Evolutionary conservation across 192 early-diverging fungal species (phyloP).

Genomic region (Phlyctochytrium planicorne): DNA sequence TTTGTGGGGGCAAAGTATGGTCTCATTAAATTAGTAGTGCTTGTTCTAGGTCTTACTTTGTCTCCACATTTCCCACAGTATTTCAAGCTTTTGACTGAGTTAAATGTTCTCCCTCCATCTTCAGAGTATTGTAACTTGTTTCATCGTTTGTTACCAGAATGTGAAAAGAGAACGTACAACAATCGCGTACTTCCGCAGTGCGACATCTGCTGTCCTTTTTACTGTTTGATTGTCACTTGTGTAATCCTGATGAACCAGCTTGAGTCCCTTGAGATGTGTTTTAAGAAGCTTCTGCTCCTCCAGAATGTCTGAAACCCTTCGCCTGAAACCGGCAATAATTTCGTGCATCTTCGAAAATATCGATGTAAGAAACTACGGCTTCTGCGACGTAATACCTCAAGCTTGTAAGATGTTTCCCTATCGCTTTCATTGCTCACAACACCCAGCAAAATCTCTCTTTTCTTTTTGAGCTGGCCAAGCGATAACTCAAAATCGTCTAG

Average conservation of each 20-base stretch:
- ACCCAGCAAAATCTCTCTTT: conserved; percentile 40
- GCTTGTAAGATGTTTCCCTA: conserved; percentile 29
- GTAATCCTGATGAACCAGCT: conserved; percentile 22
- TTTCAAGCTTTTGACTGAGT: conserved; percentile 16
- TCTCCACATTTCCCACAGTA: conserved; percentile 52
- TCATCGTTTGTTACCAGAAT: conserved; percentile 8
- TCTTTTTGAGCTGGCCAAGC: conserved; percentile 40
- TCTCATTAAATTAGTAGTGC: conserved; percentile 23
- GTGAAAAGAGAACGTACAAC: conserved; percentile 12
- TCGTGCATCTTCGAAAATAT: conserved; percentile 33
- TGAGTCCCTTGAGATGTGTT: conserved; percentile 30
- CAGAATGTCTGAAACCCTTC: conserved; percentile 33
- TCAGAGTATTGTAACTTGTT: conserved; percentile 39
- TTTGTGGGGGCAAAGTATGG: conserved; percentile 47
- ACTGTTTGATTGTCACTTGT: conserved; percentile 24
- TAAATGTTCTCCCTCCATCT: conserved; percentile 36
- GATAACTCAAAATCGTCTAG: conserved; percentile 50
- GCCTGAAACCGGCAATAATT: conserved; percentile 31
- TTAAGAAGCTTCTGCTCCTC: conserved; percentile 41
- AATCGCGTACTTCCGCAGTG: conserved; percentile 30
- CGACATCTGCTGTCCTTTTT: conserved; percentile 34
- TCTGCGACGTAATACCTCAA: conserved; percentile 30
- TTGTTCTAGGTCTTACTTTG: conserved; percentile 30
- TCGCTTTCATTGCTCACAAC: conserved; percentile 32
- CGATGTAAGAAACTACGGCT: no score